A percentile compares a stretch with the other conserved stretches of the same genome.
Conservation (phyloP, 1,139 yeast species). For the Yamadazyma mexicana region DNA sequence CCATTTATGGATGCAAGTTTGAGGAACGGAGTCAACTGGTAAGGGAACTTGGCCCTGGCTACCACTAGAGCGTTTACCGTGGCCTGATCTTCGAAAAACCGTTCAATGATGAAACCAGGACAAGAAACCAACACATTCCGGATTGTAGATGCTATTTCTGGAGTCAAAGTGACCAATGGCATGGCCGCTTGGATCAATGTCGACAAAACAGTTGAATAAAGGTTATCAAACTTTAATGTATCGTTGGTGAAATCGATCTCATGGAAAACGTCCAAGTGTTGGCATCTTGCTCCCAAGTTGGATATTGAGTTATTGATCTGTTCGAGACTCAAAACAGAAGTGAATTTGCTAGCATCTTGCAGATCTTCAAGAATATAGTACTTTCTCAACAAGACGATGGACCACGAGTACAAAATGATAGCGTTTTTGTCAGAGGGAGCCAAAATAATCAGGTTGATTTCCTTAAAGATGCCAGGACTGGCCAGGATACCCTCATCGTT, state of each 20-base stretch:
- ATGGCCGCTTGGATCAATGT: conserved; percentile 59
- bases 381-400: conserved; percentile 60
- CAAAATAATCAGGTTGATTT: conserved; percentile 37
- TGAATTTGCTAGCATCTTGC: conserved; percentile 8
- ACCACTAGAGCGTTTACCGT: conserved; percentile 58
- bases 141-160: conserved; percentile 53
- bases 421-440: conserved; percentile 38
- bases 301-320: conserved; percentile 22
- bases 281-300: conserved; percentile 45
- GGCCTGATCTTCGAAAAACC: conserved; percentile 56
- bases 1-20: conserved; percentile 64
- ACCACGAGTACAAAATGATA: conserved; percentile 68
- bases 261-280: conserved; percentile 47
- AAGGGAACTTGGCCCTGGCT: conserved; percentile 74
- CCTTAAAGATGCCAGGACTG: conserved; percentile 40
- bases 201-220: conserved; percentile 60
- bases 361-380: conserved; percentile 47
- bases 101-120: conserved; percentile 56
- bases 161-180: conserved; percentile 63
- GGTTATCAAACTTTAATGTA: conserved; percentile 47
- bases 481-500: conserved; percentile 25
- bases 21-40: conserved; percentile 62
- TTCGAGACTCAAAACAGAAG: conserved; percentile 15
- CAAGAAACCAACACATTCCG: conserved; percentile 50
- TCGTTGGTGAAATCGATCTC: conserved; percentile 43